Evolutionary conservation across 331 rosid species (phyloP), one percentile per base, ranked within the genome.

Genomic region (Telfairia occidentalis): DNA sequence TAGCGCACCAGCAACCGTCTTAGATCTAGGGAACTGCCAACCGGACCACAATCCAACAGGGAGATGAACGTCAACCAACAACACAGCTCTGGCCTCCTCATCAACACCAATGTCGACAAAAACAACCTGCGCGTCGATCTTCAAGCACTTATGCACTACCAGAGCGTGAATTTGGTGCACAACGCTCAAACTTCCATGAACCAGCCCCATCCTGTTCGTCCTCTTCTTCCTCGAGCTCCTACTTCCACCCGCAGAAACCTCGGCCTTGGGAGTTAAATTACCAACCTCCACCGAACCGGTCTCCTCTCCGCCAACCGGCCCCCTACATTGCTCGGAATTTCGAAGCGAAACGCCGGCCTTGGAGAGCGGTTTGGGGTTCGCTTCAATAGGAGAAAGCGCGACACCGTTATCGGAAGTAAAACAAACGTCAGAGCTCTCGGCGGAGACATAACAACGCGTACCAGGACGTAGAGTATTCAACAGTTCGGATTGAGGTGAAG

Each of bases 121-220:
- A 69, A 87, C 63, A 54, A 95, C 83, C 2, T 80, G 82, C 46
- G 93, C 96, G 50, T 82, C 84, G 24, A 87, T 73, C 73, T 57
- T 77, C 73, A 87, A 2, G 64, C 96, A 91, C 70, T 78, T 87
- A 46, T 89, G 84, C 30, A 77, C 50, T 23, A 82, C 89, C 85
- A 91, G 69, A 3, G 96, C 89, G 61, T 90, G 86, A 64, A 95
- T 83, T 86, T 91, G 98, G 50, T 84, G 86, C 81, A 90, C 89
- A 79, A 85, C 93, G 76, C 98, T 94, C 7, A 87, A 75, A 71
- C 92, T 94, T 9, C 98, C 98, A 11, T 86, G 82, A 76, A 95
- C 92, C 82, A 83, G 52, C 35, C 98, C 96, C 21, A 87, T 72
- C 55, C 79, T 87, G 67, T 85, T 84, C 89, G 54, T 79, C 78